Evolutionary conservation across 169 alveolate genomes (phyloP), one percentile per base, ranked within the genome.

Genomic region (Plasmodium inui): DNA sequence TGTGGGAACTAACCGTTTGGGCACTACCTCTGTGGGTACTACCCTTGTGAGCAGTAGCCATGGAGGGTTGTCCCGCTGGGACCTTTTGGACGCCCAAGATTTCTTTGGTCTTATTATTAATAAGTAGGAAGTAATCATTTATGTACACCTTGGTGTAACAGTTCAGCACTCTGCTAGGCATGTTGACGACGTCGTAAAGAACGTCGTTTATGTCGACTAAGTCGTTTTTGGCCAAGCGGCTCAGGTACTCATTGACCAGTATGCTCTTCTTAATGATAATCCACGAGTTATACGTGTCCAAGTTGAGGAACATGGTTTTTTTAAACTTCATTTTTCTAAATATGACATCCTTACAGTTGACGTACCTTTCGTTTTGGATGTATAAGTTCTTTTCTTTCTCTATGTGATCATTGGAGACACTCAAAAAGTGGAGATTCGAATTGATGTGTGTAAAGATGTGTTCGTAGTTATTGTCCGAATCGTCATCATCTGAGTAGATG

Each of bases 381-480:
- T 89, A 89, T 1, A 89, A 34, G 34, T 89, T 89, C 39, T 57
- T 79, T 34, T 89, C 94, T 4, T 89, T 89, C 71, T 89, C 94
- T 61, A 89, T 89, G 82, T 89, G 94, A 57, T 78, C 82, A 78
- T 89, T 89, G n/a, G 94, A 89, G 3, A 89, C 82, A 39, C 94
- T 89, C 71, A 89, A 41, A 79, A 89, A 89, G 72, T 79, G 82
- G 6, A 89, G 82, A 9, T 79, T 70, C 19, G 94, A 89, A 39
- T 89, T 89, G 41, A 89, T 89, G 41, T 89, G 94, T 14, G 94
- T 89, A 22, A 89, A 89, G 8, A 89, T 34, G 67, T 89, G 72
- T 89, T 89, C 94, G 53, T 89, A 89, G 82, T 89, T 53, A 70
- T 89, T 89, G 32, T 89, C 94, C 50, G 94, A 89, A 61, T 89